Base-by-base conservation (phyloP, 2,329 filamentous ascomycete species). In the Penicillium digitatum region DNA sequence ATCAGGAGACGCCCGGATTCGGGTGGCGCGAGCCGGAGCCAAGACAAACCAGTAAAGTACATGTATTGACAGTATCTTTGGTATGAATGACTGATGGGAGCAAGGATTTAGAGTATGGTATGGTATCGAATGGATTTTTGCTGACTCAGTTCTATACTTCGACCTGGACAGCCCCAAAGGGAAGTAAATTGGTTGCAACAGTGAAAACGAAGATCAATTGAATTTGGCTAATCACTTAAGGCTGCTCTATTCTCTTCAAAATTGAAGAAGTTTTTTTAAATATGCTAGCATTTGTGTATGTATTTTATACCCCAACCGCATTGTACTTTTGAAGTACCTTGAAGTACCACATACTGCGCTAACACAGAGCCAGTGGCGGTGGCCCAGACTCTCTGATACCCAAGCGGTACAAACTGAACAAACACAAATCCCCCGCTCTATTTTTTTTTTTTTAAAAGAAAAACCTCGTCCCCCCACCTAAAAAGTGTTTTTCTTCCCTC, bases 401-500 rank as follows among this genome's bases (percentile, higher is more conserved):
- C 11, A 1, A 29, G 11, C 20, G 45, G 42, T 39, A 34, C 45
- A 52, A 56, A 54, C 40, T 50, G 62, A 65, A 64, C 63, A 59
- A 29, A 26, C 29, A 43, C 5, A 9, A 9, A 11, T 27, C 37
- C 48, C 48, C 37, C 48, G 22, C 48, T 26, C 29, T 42, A 16
- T 39, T 26, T 39, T 53, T 53, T 40, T 53, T 52, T 53, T 49
- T 53, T 47, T 32, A 26, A 5, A 55, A 52, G 45, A 58, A 62
- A 63, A 63, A 64, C 57, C 62, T 65, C 56, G 55, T 67, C 63
- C 61, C 63, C 63, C 64, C 60, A 67, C 63, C 63, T 67, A 65
- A 43, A 63, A 64, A 62, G 61, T 63, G 61, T 64, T 66, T 67
- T 66, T 64, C 52, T 60, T 60, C 47, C 48, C 39, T 54, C 56